Conservation (phyloP, 2,329 filamentous ascomycete species). For the Claviceps spartinae region DNA sequence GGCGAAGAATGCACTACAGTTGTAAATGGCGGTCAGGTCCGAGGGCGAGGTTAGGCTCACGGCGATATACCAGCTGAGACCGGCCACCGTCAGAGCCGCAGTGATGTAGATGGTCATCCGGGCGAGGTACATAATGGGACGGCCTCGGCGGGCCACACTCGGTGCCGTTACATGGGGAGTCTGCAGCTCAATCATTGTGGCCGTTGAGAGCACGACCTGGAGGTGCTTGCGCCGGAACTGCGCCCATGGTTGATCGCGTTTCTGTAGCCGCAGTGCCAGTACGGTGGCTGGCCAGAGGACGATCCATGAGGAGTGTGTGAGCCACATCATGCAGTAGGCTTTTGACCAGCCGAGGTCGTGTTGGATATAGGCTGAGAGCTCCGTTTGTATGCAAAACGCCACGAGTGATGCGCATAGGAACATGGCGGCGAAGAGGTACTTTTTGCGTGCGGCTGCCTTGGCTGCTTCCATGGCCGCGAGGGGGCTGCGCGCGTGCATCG, state of each 20-base stretch:
- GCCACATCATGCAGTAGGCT: conserved; percentile 98
- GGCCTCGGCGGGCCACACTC: conserved; percentile 20
- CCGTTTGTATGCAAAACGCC: conserved; percentile 86
- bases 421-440: conserved; percentile 75
- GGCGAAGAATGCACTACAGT: conserved; percentile 96
- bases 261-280: conserved; percentile 64
- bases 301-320: conserved; percentile 90
- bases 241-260: conserved; percentile 64
- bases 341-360: conserved; percentile 89
- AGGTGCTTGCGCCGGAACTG: conserved; percentile 65
- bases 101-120: conserved; percentile 73
- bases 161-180: conserved; percentile 47
- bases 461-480: conserved; percentile 24
- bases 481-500: conserved; percentile 69
- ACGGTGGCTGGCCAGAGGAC: conserved; percentile 82
- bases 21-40: conserved; percentile 96
- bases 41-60: conserved; percentile 86
- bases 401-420: conserved; percentile 75
- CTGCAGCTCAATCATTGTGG: conserved; percentile 74
- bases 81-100: conserved; percentile 74
- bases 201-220: conserved; percentile 37
- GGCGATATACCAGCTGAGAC: conserved; percentile 89
- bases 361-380: conserved; percentile 91
- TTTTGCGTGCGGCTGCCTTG: conserved; percentile 46
- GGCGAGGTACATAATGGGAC: conserved; percentile 54